These are phyloP conservation scores for Ceratobasidium sp. DNA, from an alignment of 1,284 basidiomycete genomes.

Conservation along the genomic window DNA sequence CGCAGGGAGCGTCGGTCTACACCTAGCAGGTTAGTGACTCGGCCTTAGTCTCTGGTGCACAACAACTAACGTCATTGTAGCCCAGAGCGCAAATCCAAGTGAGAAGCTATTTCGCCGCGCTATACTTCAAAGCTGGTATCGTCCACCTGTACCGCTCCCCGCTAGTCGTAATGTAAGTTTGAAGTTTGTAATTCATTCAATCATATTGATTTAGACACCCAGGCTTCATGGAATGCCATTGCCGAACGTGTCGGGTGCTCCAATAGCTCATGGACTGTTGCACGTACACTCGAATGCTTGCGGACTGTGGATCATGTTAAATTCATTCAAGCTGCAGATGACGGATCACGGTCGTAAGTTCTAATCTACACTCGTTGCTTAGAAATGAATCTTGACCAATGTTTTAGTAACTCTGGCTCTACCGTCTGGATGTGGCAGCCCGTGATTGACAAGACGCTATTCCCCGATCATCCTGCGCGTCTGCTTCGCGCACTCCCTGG, in stretches of 20 bases:
- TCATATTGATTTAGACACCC: neutral
- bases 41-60: constrained; percentile 20
- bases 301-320: constrained; percentile 45
- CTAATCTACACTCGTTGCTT: neutral
- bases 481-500: constrained; percentile 55
- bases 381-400: neutral
- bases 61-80: constrained; percentile 20
- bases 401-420: constrained; percentile 48
- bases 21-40: neutral
- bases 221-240: neutral
- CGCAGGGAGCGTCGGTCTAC: constrained; percentile 3
- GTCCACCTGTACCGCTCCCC: constrained; percentile 18
- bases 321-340: constrained; percentile 59
- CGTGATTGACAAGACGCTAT: constrained; percentile 58
- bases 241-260: neutral
- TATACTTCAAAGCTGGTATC: constrained; percentile 36
- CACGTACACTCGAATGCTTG: constrained; percentile 30
- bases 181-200: neutral
- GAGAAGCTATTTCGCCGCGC: constrained; percentile 20
- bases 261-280: neutral
- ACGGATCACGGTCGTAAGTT: constrained; percentile 43
- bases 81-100: neutral
- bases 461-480: constrained; percentile 57
- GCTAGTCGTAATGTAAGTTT: constrained; percentile 20
- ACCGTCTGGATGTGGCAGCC: constrained; percentile 47